Conservation (phyloP, 257 asterid species). For the Penstemon barbatus region DNA sequence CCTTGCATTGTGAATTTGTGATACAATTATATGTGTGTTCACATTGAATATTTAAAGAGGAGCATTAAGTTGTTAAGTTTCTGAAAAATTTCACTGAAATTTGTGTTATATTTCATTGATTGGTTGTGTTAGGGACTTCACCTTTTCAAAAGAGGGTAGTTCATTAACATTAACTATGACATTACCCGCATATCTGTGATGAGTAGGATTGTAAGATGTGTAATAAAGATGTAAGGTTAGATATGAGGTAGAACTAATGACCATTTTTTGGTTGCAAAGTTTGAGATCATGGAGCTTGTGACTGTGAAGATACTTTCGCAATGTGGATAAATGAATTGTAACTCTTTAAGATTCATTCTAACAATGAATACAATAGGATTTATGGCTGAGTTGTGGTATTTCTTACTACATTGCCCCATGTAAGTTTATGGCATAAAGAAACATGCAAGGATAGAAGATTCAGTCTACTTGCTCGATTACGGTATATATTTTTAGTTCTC, state of each 20-base stretch:
- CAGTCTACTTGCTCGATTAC: too few relatives aligned
- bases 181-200: not conserved
- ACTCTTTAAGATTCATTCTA: too few relatives aligned
- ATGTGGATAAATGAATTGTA: too few relatives aligned
- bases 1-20: slow-evolving; percentile 20
- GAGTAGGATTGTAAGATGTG: not conserved
- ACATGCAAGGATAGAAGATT: too few relatives aligned
- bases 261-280: too few relatives aligned
- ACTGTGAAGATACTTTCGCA: too few relatives aligned
- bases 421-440: too few relatives aligned
- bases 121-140: not conserved
- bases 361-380: too few relatives aligned
- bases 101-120: not conserved
- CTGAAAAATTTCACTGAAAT: not conserved
- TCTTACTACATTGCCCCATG: too few relatives aligned
- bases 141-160: not conserved
- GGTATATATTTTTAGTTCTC: too few relatives aligned
- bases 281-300: too few relatives aligned
- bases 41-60: slow-evolving; percentile 27
- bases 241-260: not conserved
- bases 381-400: too few relatives aligned
- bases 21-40: slow-evolving; percentile 15
- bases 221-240: not conserved
- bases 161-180: not conserved
- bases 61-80: not conserved